Evolutionary conservation across 768 basidiomycete species (phyloP), one percentile per base, ranked within the genome.

Genomic region (Suillus brevipes): DNA sequence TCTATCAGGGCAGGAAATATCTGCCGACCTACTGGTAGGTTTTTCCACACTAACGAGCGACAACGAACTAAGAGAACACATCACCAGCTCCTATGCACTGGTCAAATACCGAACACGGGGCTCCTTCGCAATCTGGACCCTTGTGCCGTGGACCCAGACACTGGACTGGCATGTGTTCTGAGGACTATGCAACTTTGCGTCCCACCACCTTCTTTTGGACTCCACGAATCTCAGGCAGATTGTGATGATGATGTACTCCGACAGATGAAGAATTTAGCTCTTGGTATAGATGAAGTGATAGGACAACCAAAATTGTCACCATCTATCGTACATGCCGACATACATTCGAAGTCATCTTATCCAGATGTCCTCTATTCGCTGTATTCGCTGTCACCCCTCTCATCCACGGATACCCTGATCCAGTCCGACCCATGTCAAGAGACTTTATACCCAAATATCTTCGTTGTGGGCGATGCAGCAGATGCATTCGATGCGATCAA

Each of bases 401-500:
- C 66, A 25, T 64, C 70, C 7, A 62, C 49, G 42, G 62, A 53
- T n/a, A 70, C 70, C 8, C 47, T 72, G 8, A 25, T 65, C 8
- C 66, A 67, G 25, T 20, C 55, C 10, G 50, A 68, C 8, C 49
- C 4, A 42, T 16, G 47, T 2, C 37, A 34, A 31, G 10, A 25
- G 23, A 79, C 78, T 25, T 77, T 81, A 0, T 85, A 86, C 69
- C 80, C 82, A 0, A 78, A 87, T 65, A 80, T 89, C 14, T 90
- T 89, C 68, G 87, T 82, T 10, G 73, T 88, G 7, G 88, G 88
- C 9, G 88, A 89, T 62, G 81, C 83, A 0, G 87, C 87, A 1
- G 86, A 89, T 71, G 86, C 86, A 6, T 88, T 87, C 64, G 87
- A 87, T 7, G 88, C 87, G 0, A 82, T 85, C 28, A 81, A 84